These are phyloP conservation scores for Aspergillus tanneri DNA, from an alignment of 2,329 filamentous ascomycete genomes.

Conservation along the genomic window DNA sequence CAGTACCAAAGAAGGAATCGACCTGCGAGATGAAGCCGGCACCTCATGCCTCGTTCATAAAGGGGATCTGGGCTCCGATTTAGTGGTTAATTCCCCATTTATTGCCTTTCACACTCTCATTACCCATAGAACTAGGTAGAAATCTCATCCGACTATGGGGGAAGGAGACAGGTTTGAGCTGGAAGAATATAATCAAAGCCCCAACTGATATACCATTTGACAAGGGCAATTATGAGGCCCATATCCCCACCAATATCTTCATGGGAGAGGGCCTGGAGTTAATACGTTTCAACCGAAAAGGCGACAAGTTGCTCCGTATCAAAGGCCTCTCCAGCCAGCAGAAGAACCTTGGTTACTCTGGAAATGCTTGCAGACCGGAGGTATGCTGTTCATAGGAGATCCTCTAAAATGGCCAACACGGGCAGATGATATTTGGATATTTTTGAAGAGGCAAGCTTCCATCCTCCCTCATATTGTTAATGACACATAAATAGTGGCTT, in stretches of 20 bases:
- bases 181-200: neutral
- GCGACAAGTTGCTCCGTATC: neutral
- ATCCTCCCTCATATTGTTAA: neutral
- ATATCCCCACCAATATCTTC: neutral
- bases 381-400: neutral
- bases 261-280: neutral
- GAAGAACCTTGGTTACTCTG: constrained; percentile 1
- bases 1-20: neutral
- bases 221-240: neutral
- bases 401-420: neutral
- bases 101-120: neutral
- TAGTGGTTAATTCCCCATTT: neutral
- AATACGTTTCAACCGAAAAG: neutral
- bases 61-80: neutral
- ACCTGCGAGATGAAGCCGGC: neutral
- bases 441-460: neutral
- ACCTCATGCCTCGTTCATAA: neutral
- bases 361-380: neutral
- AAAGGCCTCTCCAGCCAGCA: neutral
- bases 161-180: neutral
- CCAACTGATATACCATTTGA: neutral
- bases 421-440: neutral
- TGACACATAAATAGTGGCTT: neutral
- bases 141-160: neutral
- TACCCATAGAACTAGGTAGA: neutral